Evolutionary conservation across 768 basidiomycete genomes (phyloP).

Genomic region (Russula compacta): DNA sequence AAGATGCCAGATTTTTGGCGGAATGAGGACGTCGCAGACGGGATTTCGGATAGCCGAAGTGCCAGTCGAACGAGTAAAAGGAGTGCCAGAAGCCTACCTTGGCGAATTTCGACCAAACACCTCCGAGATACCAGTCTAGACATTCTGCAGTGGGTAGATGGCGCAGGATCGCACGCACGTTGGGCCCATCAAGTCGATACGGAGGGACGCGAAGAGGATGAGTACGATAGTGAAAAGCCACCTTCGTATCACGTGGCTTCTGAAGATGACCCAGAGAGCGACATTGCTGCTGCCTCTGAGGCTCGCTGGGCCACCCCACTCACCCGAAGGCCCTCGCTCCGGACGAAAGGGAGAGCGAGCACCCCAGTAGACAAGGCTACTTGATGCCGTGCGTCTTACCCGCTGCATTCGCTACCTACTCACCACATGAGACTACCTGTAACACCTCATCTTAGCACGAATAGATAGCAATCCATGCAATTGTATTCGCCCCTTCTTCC

Average conservation of each 20-base stretch:
- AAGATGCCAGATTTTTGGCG: slow-evolving; percentile 33
- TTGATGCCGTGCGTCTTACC: slow-evolving; percentile 7
- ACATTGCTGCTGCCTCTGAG: slow-evolving; percentile 28
- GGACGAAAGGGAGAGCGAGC: slow-evolving; percentile 12
- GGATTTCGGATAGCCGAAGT: slow-evolving; percentile 24
- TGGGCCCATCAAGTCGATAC: slow-evolving; percentile 42
- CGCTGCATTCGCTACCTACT: background rate
- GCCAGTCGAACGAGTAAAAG: slow-evolving; percentile 33
- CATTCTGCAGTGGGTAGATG: slow-evolving; percentile 64
- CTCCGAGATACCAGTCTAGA: slow-evolving; percentile 53
- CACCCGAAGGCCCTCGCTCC: slow-evolving; percentile 54
- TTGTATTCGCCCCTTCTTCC: background rate
- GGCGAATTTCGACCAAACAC: slow-evolving; percentile 50
- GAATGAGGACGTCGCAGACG: slow-evolving; percentile 26
- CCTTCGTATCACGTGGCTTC: slow-evolving; percentile 29
- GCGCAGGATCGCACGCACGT: slow-evolving; percentile 48
- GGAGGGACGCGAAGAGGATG: slow-evolving; percentile 32
- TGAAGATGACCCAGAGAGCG: slow-evolving; percentile 20
- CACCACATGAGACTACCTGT: background rate
- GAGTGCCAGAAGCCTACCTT: slow-evolving; percentile 37
- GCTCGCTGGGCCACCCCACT: slow-evolving; percentile 46
- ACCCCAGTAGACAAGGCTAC: background rate
- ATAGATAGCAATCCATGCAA: slow-evolving; percentile 1
- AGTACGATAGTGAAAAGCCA: slow-evolving; percentile 26
- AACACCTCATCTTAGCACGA: background rate